Base-by-base conservation (phyloP, 805 yeast genomes). In the Sugiyamaella smithiae region DNA sequence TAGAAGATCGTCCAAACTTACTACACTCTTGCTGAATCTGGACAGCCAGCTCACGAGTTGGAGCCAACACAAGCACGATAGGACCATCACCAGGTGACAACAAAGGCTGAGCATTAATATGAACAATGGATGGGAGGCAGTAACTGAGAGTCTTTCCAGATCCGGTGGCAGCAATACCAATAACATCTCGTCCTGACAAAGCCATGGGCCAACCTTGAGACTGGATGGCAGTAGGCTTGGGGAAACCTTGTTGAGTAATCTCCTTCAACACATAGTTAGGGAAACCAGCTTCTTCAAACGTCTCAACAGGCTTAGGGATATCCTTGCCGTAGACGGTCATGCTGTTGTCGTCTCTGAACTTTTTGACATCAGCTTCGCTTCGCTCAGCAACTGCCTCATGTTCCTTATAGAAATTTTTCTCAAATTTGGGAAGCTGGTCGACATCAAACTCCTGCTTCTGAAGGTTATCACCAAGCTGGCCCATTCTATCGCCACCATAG, bases 121-220 rank as follows among this genome's bases (percentile, higher is more conserved):
- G 99, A 50, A 91, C 96, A 67, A 93, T 93, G 57, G 93, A 85
- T 57, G 99, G 99, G 66, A 93, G 77, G 77, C 97, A 88, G 78
- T 91, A 93, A 36, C 97, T 88, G 62, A 93, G 77, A 55, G 99
- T 93, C 78, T 93, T 93, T 78, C 99, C 99, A 49, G 97, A 90
- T 73, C 99, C 99, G 59, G 99, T 93, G 60, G 97, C 85, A 50
- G 99, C 98, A 69, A 93, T 85, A 78, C 99, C 99, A 71, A 93
- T 87, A 91, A 93, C 85, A 69, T 93, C 98, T 75, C 98, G 88
- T 76, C 99, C 99, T 62, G 91, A 82, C 51, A 90, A 77, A 65
- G 99, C 99, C 99, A 93, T 93, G 56, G 99, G 99, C 99, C 99
- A 93, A 76, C 99, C 99, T 76, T 93, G 99, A 72, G 97, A 88